phyloP scores from a whole-genome alignment of 139 green algal species.

The Picochlorum costavermella region DNA sequence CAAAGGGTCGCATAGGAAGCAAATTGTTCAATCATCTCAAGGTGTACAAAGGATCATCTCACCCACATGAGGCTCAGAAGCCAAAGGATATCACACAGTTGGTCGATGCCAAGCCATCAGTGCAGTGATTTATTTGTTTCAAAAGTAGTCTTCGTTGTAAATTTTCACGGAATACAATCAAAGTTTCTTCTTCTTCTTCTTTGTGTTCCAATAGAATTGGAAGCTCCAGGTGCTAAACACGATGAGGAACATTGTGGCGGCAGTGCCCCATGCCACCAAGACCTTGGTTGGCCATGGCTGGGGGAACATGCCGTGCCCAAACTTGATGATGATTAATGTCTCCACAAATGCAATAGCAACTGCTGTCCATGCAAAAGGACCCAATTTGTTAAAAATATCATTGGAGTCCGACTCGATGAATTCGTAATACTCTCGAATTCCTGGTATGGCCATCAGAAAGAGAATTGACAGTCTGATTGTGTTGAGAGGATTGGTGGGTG shows the following conservation, averaged over 20 bases:
- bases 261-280: slow-evolving; percentile 32
- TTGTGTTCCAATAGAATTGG: slow-evolving; percentile 19
- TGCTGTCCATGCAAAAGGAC: slow-evolving; percentile 72
- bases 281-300: slow-evolving; percentile 46
- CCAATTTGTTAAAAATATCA: slow-evolving; percentile 59
- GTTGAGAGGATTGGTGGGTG: slow-evolving; percentile 73
- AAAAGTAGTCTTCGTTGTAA: not conserved
- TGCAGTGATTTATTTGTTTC: slow-evolving; percentile 1
- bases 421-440: slow-evolving; percentile 69
- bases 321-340: slow-evolving; percentile 71
- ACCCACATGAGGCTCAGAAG: slow-evolving; percentile 91
- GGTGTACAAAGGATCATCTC: slow-evolving; percentile 78
- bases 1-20: slow-evolving; percentile 80
- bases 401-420: slow-evolving; percentile 54
- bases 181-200: not conserved
- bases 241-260: not conserved
- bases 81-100: slow-evolving; percentile 77
- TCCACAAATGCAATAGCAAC: slow-evolving; percentile 49
- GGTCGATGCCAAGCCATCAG: slow-evolving; percentile 49
- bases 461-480: slow-evolving; percentile 58
- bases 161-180: not conserved
- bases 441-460: slow-evolving; percentile 49
- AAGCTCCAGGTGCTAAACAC: slow-evolving; percentile 36
- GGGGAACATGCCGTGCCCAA: slow-evolving; percentile 54
- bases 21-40: slow-evolving; percentile 90